A percentile compares a stretch with the other conserved stretches of the same genome.
Conservation (phyloP, 768 basidiomycete genomes). For the Podaxis mareebaensis region DNA sequence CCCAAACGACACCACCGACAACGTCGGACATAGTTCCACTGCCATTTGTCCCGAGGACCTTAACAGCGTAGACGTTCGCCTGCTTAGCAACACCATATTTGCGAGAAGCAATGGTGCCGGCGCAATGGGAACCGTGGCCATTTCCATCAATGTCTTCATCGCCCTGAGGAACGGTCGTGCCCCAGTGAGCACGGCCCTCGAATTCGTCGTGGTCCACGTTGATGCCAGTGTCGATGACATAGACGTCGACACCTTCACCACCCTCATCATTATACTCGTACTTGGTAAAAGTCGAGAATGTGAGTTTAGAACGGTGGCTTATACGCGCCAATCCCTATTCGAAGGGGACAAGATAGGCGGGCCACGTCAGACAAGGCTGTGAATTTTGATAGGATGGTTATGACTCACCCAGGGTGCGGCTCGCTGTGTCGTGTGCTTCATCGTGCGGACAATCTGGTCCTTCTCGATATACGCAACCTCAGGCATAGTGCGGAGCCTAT, state of each 20-base stretch:
- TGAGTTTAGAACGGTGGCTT: slow-evolving; percentile 79
- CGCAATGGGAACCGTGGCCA: slow-evolving; percentile 94
- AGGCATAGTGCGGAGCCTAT: slow-evolving; percentile 77
- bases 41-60: slow-evolving; percentile 93
- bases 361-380: slow-evolving; percentile 15
- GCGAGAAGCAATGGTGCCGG: slow-evolving; percentile 91
- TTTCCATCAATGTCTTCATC: slow-evolving; percentile 91
- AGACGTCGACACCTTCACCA: slow-evolving; percentile 95
- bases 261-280: slow-evolving; percentile 72
- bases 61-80: slow-evolving; percentile 87
- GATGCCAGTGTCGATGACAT: slow-evolving; percentile 88
- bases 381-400: not conserved
- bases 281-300: slow-evolving; percentile 79
- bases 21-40: slow-evolving; percentile 96
- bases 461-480: slow-evolving; percentile 93
- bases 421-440: slow-evolving; percentile 53
- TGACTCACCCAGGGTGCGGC: slow-evolving; percentile 82
- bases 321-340: slow-evolving; percentile 90
- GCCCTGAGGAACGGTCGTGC: slow-evolving; percentile 83
- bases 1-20: slow-evolving; percentile 84
- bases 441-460: slow-evolving; percentile 89
- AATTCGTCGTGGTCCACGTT: slow-evolving; percentile 85
- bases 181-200: slow-evolving; percentile 89
- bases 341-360: slow-evolving; percentile 4
- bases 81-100: slow-evolving; percentile 97